phyloP scores from a whole-genome alignment of 352 stramenopile species.

The Pythium vanterpoolii region DNA sequence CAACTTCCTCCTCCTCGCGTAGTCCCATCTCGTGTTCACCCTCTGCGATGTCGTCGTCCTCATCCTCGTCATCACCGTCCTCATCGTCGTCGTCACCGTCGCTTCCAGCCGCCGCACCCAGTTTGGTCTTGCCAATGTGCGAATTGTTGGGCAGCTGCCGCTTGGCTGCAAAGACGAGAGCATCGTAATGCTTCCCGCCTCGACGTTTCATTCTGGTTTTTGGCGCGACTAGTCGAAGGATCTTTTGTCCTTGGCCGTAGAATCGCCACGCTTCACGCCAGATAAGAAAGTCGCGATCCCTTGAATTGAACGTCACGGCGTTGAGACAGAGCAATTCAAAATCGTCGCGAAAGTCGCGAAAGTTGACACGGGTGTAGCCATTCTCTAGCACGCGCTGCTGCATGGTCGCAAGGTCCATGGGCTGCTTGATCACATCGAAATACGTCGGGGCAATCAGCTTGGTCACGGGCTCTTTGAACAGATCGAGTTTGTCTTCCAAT shows the following conservation, averaged over 20 bases:
- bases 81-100: slow-evolving; percentile 26
- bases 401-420: slow-evolving; percentile 94
- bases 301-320: slow-evolving; percentile 94
- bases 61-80: slow-evolving; percentile 23
- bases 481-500: slow-evolving; percentile 76
- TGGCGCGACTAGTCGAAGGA: slow-evolving; percentile 68
- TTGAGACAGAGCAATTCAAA: slow-evolving; percentile 97
- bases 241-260: slow-evolving; percentile 76
- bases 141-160: slow-evolving; percentile 83
- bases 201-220: slow-evolving; percentile 79
- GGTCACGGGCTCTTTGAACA: slow-evolving; percentile 95
- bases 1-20: background rate
- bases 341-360: slow-evolving; percentile 83
- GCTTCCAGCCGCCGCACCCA: slow-evolving; percentile 16
- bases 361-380: slow-evolving; percentile 68
- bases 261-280: slow-evolving; percentile 93
- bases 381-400: slow-evolving; percentile 60
- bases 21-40: background rate
- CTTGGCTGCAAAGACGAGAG: slow-evolving; percentile 67
- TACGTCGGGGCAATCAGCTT: slow-evolving; percentile 92
- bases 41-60: slow-evolving; percentile 18
- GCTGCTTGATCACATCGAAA: slow-evolving; percentile 89
- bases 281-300: slow-evolving; percentile 84
- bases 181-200: slow-evolving; percentile 66
- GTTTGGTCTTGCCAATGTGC: slow-evolving; percentile 44